Conservation (phyloP, 345 rosid species). For the Bruguiera gymnorhiza region DNA sequence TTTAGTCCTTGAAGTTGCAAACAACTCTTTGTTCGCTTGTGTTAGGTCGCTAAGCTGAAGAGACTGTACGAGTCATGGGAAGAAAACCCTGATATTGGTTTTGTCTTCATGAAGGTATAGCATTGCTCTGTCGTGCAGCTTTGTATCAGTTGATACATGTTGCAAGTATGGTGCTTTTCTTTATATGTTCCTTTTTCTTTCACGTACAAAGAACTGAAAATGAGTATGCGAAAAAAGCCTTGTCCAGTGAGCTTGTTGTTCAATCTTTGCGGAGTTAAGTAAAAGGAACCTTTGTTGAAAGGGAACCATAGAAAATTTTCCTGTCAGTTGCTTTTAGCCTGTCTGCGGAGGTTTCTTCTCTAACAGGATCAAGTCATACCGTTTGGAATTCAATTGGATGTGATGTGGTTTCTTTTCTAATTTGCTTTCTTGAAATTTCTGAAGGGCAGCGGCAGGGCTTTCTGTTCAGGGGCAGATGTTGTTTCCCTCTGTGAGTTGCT, state of each 20-base stretch:
- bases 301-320: background rate
- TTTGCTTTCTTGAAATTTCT: slow-evolving; percentile 32
- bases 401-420: slow-evolving; percentile 29
- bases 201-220: no score
- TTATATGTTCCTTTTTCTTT: background rate
- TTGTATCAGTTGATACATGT: background rate
- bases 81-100: slow-evolving; percentile 82
- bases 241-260: no score
- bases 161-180: background rate
- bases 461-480: slow-evolving; percentile 83
- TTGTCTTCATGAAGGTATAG: slow-evolving; percentile 79
- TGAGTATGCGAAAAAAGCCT: no score
- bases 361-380: background rate
- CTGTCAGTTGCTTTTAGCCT: background rate
- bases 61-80: slow-evolving; percentile 93
- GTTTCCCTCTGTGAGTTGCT: slow-evolving; percentile 51
- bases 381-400: slow-evolving; percentile 14
- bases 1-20: no score
- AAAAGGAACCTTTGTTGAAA: no score
- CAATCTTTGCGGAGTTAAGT: no score
- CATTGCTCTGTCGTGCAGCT: background rate
- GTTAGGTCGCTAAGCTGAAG: slow-evolving; percentile 62
- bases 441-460: slow-evolving; percentile 84
- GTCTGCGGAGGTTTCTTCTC: background rate
- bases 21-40: background rate